Percentiles rank a stretch among this genome's conserved stretches.
Evolutionary conservation across 2,329 filamentous ascomycete genomes (phyloP).

Genomic region (Ophiostoma montium): DNA sequence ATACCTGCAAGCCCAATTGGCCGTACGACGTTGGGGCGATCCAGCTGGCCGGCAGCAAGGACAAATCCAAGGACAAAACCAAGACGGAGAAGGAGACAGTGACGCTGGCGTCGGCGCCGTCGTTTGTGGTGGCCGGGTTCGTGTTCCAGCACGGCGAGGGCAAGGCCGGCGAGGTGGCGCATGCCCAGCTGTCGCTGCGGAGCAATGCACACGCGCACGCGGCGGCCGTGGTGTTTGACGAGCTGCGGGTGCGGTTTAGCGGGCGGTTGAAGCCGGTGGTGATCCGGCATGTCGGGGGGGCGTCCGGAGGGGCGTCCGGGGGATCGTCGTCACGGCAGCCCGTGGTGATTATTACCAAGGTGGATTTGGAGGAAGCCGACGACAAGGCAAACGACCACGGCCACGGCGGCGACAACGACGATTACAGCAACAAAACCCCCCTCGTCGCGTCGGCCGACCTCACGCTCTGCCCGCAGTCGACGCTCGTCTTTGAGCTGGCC

Average conservation of each 20-base stretch:
- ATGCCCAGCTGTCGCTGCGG: constrained; percentile 41
- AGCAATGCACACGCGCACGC: constrained; percentile 42
- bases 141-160: constrained; percentile 43
- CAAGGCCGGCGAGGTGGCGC: constrained; percentile 45
- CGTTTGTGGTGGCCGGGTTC: constrained; percentile 28
- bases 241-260: constrained; percentile 39
- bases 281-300: constrained; percentile 26
- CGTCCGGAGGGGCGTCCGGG: background rate
- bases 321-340: too few relatives aligned
- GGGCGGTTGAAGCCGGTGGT: constrained; percentile 43
- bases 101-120: constrained; percentile 9
- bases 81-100: background rate
- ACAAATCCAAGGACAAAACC: constrained; percentile 14
- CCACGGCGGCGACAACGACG: constrained; percentile 11
- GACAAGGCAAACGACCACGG: constrained; percentile 9
- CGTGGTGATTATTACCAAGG: background rate
- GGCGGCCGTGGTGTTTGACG: constrained; percentile 35
- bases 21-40: constrained; percentile 42
- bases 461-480: constrained; percentile 50
- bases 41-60: constrained; percentile 34
- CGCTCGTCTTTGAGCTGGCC: constrained; percentile 55
- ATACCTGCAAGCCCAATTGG: constrained; percentile 40
- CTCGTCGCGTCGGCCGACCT: constrained; percentile 37
- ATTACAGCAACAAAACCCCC: background rate
- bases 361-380: constrained; percentile 6